Evolutionary conservation across 176 grass and related monocot species (phyloP), one percentile per base, ranked within the genome.

Genomic region (Oryza brachyantha): DNA sequence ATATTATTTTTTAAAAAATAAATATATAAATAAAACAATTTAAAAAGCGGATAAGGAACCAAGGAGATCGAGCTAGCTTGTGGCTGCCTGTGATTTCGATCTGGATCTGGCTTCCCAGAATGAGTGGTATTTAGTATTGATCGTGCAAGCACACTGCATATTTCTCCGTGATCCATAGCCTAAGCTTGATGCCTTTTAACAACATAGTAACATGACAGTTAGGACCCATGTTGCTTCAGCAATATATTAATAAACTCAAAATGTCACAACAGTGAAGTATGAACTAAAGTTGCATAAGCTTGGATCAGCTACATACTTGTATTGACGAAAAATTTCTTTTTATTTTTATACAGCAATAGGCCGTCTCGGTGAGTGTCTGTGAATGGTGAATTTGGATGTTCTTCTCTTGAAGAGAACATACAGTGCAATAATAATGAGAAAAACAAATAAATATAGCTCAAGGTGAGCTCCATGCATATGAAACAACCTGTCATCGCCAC

Each of bases 371-470:
- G 64, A 69, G 1, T 76, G 54, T 54, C 83, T 86, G 13, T 86
- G 74, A 22, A 38, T 63, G 10, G 80, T 38, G 27, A 70, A 74
- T 69, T 67, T 94, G 1, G 80, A 74, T 8, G 87, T 32, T 13
- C 77, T 97, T 68, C 85, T 92, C 83, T 60, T 94, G 9, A 94
- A 90, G 41, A 94, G 43, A n/a, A 82, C 43, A 40, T 88, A 94
- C 39, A 97, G 29, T 27, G 72, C 39, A 32, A 97, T 69, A 24
- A 90, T 29, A 27, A 81, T 36, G 19, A 84, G 61, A 40, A 76
- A 12, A 54, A 61, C 43, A 71, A 92, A 34, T 41, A 92, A 36
- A 77, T 90, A 97, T 17, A 92, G 37, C 79, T 81, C 72, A 5
- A 84, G 19, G 54, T 89, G 79, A 75, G 79, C 68, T 74, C 70